phyloP scores from a whole-genome alignment of 2,329 filamentous ascomycete species.

The Penicillium sp. region DNA sequence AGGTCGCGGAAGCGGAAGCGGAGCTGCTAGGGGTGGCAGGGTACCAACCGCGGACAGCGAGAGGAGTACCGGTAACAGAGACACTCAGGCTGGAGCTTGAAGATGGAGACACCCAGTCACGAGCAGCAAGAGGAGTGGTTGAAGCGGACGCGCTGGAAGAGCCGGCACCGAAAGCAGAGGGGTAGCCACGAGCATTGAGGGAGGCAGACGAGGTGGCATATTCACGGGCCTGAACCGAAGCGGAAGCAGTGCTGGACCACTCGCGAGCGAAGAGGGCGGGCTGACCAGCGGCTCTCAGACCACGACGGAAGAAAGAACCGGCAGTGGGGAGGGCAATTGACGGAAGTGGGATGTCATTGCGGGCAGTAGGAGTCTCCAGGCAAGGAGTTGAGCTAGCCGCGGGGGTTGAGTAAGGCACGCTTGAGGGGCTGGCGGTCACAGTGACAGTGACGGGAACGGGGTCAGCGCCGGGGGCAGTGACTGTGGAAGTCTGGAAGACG shows the following conservation, averaged over 20 bases:
- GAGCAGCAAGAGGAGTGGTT: constrained; percentile 8
- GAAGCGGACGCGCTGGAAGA: background rate
- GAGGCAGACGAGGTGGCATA: background rate
- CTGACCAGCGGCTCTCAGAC: constrained; percentile 20
- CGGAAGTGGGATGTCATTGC: constrained; percentile 19
- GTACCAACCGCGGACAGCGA: constrained; percentile 13
- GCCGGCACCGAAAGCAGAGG: constrained; percentile 7
- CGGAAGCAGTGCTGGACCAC: constrained; percentile 9
- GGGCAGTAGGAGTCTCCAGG: constrained; percentile 10
- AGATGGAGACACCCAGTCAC: constrained; percentile 8
- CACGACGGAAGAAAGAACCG: constrained; percentile 20
- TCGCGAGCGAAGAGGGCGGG: constrained; percentile 13
- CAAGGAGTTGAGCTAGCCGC: constrained; percentile 14
- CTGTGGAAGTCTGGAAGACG: constrained; percentile 21
- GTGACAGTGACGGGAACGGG: constrained; percentile 14
- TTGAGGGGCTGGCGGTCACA: constrained; percentile 22
- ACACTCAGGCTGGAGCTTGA: background rate
- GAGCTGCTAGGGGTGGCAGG: constrained; percentile 1
- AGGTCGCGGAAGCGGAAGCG: background rate
- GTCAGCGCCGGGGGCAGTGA: constrained; percentile 15
- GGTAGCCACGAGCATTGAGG: constrained; percentile 16
- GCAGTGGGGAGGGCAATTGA: constrained; percentile 1
- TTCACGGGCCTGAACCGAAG: background rate
- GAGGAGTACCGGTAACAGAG: constrained; percentile 1
- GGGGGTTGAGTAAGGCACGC: constrained; percentile 4